Percentiles rank a stretch among this genome's conserved stretches.
Evolutionary conservation across 1,284 basidiomycete genomes (phyloP).

Genomic region (Apiotrichum veenhuisii): DNA sequence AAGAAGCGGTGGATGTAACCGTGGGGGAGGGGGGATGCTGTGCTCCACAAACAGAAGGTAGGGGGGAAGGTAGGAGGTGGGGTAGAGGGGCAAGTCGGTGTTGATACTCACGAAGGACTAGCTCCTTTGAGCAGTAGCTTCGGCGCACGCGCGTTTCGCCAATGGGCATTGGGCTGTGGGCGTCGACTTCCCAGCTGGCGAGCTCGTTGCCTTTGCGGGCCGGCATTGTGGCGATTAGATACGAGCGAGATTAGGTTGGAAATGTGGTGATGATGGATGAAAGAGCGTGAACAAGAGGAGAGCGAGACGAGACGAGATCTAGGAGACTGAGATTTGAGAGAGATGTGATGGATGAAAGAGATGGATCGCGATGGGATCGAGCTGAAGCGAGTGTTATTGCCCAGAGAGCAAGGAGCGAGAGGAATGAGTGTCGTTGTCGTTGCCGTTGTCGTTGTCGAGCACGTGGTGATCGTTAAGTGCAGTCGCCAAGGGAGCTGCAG

Average conservation of each 20-base stretch:
- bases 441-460: not conserved
- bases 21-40: too few species aligned
- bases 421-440: not conserved
- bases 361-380: too few species aligned
- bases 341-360: too few species aligned
- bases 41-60: too few species aligned
- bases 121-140: slow-evolving; percentile 62
- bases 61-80: too few species aligned
- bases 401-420: not conserved
- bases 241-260: not conserved
- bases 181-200: slow-evolving; percentile 50
- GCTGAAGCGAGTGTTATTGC: too few species aligned
- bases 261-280: not conserved
- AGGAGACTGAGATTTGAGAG: too few species aligned
- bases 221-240: slow-evolving; percentile 35
- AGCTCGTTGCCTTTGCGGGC: slow-evolving; percentile 46
- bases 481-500: too few species aligned
- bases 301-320: too few species aligned
- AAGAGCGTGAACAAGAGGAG: too few species aligned
- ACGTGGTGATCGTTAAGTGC: not conserved
- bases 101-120: slow-evolving; percentile 58
- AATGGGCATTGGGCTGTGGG: slow-evolving; percentile 51
- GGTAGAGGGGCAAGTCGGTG: too few species aligned
- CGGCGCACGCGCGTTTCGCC: slow-evolving; percentile 68
- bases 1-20: too few species aligned